These are phyloP conservation scores for Geranomyces michiganensis DNA, from an alignment of 192 early-diverging fungal species.

Conservation along the genomic window DNA sequence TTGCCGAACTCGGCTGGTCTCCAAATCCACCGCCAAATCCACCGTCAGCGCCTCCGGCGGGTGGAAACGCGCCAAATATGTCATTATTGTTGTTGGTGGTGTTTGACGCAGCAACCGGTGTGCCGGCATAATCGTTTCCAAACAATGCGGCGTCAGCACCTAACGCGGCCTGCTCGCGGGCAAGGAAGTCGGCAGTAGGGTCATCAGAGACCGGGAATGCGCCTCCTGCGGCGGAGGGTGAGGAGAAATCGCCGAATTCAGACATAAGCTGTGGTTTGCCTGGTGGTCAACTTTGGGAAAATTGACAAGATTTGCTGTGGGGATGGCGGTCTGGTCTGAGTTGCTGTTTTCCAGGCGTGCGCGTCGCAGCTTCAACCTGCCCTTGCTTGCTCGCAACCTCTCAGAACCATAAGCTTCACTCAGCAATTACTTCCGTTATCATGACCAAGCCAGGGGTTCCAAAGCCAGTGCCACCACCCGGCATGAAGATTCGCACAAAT, in stretches of 20 bases:
- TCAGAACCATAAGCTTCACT: too few species aligned
- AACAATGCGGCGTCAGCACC: conserved; percentile 60
- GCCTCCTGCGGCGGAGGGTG: not conserved
- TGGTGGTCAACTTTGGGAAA: not conserved
- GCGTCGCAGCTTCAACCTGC: too few species aligned
- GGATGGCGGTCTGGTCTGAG: too few species aligned
- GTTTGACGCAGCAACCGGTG: not conserved
- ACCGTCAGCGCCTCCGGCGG: conserved; percentile 5
- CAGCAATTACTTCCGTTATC: too few species aligned
- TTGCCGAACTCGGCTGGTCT: not conserved
- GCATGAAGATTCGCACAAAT: conserved; percentile 40
- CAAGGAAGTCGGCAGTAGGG: conserved; percentile 56
- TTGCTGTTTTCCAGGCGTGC: too few species aligned
- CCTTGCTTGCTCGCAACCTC: too few species aligned
- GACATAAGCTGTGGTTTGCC: conserved; percentile 20
- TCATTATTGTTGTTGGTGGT: not conserved
- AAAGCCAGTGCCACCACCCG: conserved; percentile 8
- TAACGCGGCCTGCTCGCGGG: conserved; percentile 54
- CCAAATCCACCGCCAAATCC: conserved; percentile 19
- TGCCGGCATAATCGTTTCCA: conserved; percentile 37
- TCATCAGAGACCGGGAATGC: conserved; percentile 27
- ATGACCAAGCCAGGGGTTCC: conserved; percentile 1
- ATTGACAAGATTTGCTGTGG: not conserved
- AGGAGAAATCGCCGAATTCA: conserved; percentile 30
- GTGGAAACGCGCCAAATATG: conserved; percentile 12